Evolutionary conservation across 2,329 filamentous ascomycete genomes (phyloP).

Genomic region (Anthostomella pinea): DNA sequence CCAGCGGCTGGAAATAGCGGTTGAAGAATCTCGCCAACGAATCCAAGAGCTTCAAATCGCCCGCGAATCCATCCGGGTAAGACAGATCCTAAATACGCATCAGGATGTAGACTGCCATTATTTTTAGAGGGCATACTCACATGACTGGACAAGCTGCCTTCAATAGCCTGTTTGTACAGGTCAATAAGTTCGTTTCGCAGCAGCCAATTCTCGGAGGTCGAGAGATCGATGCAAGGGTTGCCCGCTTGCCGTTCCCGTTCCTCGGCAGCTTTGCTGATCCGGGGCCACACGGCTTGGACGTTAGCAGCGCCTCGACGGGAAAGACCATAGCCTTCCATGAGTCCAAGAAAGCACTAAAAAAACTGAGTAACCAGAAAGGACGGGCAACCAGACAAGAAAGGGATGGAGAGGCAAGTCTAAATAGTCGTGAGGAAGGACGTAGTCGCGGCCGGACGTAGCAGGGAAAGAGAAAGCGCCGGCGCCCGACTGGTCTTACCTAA

Average conservation of each 20-base stretch:
- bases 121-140: background rate
- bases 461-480: no score
- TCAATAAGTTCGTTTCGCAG: conserved; percentile 10
- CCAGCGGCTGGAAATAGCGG: conserved; percentile 4
- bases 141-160: conserved; percentile 1
- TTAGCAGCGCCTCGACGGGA: conserved; percentile 9
- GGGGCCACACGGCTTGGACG: conserved; percentile 10
- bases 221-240: conserved; percentile 9
- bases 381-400: no score
- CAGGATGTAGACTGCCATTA: background rate
- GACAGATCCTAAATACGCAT: conserved; percentile 11
- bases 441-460: no score
- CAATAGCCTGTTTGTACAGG: conserved; percentile 8
- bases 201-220: conserved; percentile 12
- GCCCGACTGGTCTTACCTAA: no score
- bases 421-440: no score
- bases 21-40: conserved; percentile 11
- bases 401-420: no score
- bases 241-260: conserved; percentile 3
- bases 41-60: conserved; percentile 8
- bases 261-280: conserved; percentile 8
- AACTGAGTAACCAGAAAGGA: no score
- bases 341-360: no score
- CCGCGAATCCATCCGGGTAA: conserved; percentile 11
- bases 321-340: conserved; percentile 6